phyloP scores from a whole-genome alignment of 1,284 basidiomycete species.

The Ganoderma meredithae region DNA sequence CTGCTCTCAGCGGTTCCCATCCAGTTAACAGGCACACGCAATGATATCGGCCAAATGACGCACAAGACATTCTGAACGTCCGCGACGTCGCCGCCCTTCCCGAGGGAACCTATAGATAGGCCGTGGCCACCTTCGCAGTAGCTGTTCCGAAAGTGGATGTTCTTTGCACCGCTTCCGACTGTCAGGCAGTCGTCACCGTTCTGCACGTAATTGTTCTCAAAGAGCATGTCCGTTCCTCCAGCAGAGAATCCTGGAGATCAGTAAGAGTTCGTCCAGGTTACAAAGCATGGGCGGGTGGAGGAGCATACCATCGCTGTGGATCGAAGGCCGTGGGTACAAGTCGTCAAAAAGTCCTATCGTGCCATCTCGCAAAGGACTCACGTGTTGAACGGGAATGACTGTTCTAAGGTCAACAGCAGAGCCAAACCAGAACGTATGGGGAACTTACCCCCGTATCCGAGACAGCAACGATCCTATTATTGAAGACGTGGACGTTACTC shows the following conservation, averaged over 20 bases:
- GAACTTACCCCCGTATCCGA: constrained; percentile 46
- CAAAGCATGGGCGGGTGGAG: neutral
- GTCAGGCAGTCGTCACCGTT: constrained; percentile 72
- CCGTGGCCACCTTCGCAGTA: constrained; percentile 69
- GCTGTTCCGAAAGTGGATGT: constrained; percentile 60
- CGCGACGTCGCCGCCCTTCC: constrained; percentile 56
- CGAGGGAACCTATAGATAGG: constrained; percentile 66
- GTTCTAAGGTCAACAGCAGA: constrained; percentile 27
- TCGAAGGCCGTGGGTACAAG: neutral
- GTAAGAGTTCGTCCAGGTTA: neutral
- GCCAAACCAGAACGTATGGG: constrained; percentile 33
- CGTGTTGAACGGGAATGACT: constrained; percentile 73
- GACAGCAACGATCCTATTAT: constrained; percentile 60
- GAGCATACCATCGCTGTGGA: constrained; percentile 33
- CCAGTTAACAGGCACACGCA: neutral
- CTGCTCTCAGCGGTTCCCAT: constrained; percentile 36
- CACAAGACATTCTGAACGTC: constrained; percentile 63
- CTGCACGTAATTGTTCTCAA: constrained; percentile 62
- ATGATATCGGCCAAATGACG: constrained; percentile 32
- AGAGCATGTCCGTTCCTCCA: constrained; percentile 61
- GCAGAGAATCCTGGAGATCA: constrained; percentile 58
- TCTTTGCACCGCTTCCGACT: constrained; percentile 62
- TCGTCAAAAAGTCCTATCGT: neutral
- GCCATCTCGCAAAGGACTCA: constrained; percentile 39
- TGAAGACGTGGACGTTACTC: constrained; percentile 56